phyloP scores from a whole-genome alignment of 2,329 filamentous ascomycete species.

The Pestalotiopsis sp. region DNA sequence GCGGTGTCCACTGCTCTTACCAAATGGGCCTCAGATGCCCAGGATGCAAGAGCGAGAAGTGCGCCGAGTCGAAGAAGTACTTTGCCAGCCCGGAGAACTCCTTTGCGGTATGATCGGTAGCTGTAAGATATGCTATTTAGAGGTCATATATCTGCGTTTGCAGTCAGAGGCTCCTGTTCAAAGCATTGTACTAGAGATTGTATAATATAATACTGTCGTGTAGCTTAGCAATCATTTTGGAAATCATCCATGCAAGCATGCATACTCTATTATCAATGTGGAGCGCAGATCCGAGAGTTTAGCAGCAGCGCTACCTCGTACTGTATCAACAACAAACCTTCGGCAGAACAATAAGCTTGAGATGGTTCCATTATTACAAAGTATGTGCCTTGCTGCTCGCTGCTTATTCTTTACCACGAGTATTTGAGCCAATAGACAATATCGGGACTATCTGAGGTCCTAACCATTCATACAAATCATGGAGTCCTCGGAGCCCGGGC shows the following conservation, averaged over 20 bases:
- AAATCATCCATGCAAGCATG: background rate
- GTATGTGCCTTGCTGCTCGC: background rate
- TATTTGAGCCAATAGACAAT: background rate
- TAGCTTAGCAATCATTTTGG: background rate
- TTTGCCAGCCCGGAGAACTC: conserved; percentile 47
- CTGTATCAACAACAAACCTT: background rate
- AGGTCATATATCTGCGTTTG: background rate
- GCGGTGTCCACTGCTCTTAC: conserved; percentile 68
- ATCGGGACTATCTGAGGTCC: background rate
- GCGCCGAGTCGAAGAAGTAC: conserved; percentile 75
- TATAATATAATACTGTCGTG: background rate
- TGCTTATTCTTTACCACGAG: background rate
- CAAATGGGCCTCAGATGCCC: conserved; percentile 94
- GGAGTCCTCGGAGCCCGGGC: background rate
- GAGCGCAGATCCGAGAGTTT: background rate
- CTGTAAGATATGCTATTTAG: background rate
- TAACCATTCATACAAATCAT: background rate
- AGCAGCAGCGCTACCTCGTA: background rate
- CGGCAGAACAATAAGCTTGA: background rate
- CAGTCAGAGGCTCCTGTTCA: background rate
- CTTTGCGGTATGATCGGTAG: conserved; percentile 22
- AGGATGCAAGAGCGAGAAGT: conserved; percentile 88
- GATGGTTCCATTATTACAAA: background rate
- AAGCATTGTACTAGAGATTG: background rate
- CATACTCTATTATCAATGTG: background rate